A percentile compares a stretch with the other conserved stretches of the same genome.
phyloP scores from a whole-genome alignment of 306 rosid genomes.

The Oxytropis ochrocephala region DNA sequence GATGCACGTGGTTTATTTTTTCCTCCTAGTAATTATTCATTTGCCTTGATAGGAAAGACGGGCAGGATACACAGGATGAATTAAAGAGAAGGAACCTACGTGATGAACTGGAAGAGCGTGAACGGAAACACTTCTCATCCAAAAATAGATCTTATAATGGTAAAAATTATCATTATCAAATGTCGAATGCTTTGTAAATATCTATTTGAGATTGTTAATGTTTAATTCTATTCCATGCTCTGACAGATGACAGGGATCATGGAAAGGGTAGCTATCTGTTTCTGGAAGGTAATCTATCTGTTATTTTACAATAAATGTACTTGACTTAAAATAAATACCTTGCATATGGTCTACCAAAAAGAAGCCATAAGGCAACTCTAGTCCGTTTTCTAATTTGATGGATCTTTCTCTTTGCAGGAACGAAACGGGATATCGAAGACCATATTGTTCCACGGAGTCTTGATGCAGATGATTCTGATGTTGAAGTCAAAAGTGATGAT shows the following conservation, averaged over 20 bases:
- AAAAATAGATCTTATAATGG: slow-evolving; percentile 74
- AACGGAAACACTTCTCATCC: slow-evolving; percentile 84
- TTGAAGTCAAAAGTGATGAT: slow-evolving; percentile 80
- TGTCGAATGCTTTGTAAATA: neutral
- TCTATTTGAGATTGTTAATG: neutral
- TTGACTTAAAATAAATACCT: neutral
- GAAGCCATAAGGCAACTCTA: neutral
- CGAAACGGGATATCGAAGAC: slow-evolving; percentile 71
- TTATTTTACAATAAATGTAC: neutral
- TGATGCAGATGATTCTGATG: slow-evolving; percentile 96
- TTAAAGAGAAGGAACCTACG: slow-evolving; percentile 78
- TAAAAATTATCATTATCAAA: slow-evolving; percentile 10
- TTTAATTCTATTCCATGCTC: slow-evolving; percentile 22
- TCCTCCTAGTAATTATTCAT: neutral
- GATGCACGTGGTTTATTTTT: neutral
- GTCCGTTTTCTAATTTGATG: neutral
- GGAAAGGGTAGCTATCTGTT: slow-evolving; percentile 66
- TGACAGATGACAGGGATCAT: slow-evolving; percentile 86
- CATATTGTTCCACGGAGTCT: slow-evolving; percentile 70
- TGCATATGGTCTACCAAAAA: neutral
- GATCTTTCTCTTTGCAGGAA: slow-evolving; percentile 38
- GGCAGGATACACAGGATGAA: slow-evolving; percentile 88
- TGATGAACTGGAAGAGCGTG: slow-evolving; percentile 89
- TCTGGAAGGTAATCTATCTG: slow-evolving; percentile 58
- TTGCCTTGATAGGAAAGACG: slow-evolving; percentile 57